Conservation (phyloP, 78 protist genomes). For the Creolimax fragrantissima region DNA sequence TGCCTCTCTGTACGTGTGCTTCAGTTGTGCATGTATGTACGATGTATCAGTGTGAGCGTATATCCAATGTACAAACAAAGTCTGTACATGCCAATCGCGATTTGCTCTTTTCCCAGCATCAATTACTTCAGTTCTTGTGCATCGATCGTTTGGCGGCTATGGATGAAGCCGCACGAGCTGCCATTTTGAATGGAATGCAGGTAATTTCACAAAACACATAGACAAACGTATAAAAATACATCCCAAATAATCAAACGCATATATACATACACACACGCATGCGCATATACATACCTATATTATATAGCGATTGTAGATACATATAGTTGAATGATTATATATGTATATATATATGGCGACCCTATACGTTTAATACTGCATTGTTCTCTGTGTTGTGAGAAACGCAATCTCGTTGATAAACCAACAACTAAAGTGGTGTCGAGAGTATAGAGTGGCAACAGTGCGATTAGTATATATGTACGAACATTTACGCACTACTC, state of each 20-base stretch:
- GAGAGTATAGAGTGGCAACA: too few species aligned
- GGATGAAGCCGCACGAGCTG: neutral
- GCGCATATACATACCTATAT: neutral
- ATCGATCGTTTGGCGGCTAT: too few species aligned
- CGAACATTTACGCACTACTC: too few species aligned
- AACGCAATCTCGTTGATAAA: too few species aligned
- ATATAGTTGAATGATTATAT: neutral
- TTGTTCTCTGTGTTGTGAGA: too few species aligned
- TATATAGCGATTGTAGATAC: neutral
- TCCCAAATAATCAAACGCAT: neutral
- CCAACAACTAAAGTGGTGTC: too few species aligned
- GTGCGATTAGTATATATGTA: too few species aligned
- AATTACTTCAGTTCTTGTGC: too few species aligned
- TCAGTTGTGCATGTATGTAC: too few species aligned
- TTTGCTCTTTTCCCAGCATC: neutral
- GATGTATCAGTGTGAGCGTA: neutral
- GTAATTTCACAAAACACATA: neutral
- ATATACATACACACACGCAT: neutral
- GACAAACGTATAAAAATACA: neutral
- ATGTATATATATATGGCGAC: neutral
- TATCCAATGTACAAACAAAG: neutral
- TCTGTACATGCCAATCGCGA: neutral
- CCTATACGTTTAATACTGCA: too few species aligned
- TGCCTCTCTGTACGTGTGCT: too few species aligned
- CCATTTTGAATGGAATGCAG: neutral